Conservation (phyloP, 768 basidiomycete genomes). For the Kwoniella shandongensis region DNA sequence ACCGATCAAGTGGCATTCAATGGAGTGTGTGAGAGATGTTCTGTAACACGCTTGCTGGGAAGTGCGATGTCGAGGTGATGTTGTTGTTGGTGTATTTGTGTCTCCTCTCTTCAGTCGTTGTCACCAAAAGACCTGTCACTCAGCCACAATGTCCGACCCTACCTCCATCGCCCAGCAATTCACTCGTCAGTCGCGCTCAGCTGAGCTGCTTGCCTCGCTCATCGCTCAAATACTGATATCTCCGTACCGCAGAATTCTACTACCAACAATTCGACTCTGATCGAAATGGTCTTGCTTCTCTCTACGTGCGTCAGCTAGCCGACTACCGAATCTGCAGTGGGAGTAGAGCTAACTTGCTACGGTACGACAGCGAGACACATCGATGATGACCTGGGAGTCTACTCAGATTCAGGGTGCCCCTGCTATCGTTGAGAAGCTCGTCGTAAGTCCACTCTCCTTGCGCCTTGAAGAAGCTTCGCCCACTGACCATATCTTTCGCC, state of each 20-base stretch:
- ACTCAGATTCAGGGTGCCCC: constrained; percentile 60
- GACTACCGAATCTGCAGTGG: neutral
- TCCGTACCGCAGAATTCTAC: constrained; percentile 68
- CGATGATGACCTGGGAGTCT: constrained; percentile 82
- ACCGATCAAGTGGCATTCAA: no score
- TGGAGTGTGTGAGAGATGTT: no score
- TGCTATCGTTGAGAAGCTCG: constrained; percentile 74
- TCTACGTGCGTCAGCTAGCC: constrained; percentile 69
- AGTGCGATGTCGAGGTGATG: no score
- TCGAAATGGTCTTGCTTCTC: constrained; percentile 60
- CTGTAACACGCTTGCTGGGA: no score
- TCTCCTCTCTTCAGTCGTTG: no score
- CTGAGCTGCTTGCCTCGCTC: no score
- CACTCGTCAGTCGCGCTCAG: constrained; percentile 37
- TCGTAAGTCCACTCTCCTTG: constrained; percentile 59
- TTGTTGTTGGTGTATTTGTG: no score
- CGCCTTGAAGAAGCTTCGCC: no score
- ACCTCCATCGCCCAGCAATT: constrained; percentile 66
- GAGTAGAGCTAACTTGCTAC: neutral
- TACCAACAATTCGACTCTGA: constrained; percentile 72
- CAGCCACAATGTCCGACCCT: constrained; percentile 67
- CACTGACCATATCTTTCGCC: no score
- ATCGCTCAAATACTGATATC: neutral
- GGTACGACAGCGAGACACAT: constrained; percentile 63
- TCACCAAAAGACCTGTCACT: neutral